Evolutionary conservation across 495 filamentous ascomycete species (phyloP), one percentile per base, ranked within the genome.

Genomic region (Ramalina intermedia): DNA sequence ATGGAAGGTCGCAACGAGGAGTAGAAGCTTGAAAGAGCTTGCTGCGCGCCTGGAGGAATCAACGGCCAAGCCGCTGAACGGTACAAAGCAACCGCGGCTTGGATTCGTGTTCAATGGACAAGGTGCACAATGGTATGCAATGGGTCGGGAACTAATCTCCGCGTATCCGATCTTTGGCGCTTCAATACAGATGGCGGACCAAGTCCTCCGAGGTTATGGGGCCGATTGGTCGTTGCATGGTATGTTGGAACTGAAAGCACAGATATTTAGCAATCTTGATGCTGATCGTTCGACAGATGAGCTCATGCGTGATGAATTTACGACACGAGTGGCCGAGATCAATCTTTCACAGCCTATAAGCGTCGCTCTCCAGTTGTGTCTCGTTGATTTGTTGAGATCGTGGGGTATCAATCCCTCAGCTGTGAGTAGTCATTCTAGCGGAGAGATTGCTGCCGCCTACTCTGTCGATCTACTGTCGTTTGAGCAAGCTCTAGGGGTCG

Each of bases 361-460:
- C 46, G 70, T 65, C 1, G 63, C 57, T 0, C 37, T 75, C 2
- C 70, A 73, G 43, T 43, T 75, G 14, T 66, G 63, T 3, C 43
- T 75, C 5, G 56, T 69, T 0, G 65, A 70, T 17, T 53, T 68
- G 0, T 48, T 71, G 13, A 36, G 43, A 0, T 51, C 47, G 40
- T 67, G 63, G 61, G 47, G 47, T 0, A 51, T 73, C 14, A 50
- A 36, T 0, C 64, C 70, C 3, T 39, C 18, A 2, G 54, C 43
- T 1, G 62, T 70, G 0, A 55, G 46, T 4, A 66, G 69, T 0
- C 69, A 73, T 43, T 72, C 69, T 0, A 61, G 58, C 17, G 68
- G 70, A 3, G 67, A 73, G 46, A 68, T 73, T 8, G 68, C 55
- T 3, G 63, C 57, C 2, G 62, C 63, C 4, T 60, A 66, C 52